Conservation (phyloP, 169 alveolate genomes). For the Plasmodium falciparum region DNA sequence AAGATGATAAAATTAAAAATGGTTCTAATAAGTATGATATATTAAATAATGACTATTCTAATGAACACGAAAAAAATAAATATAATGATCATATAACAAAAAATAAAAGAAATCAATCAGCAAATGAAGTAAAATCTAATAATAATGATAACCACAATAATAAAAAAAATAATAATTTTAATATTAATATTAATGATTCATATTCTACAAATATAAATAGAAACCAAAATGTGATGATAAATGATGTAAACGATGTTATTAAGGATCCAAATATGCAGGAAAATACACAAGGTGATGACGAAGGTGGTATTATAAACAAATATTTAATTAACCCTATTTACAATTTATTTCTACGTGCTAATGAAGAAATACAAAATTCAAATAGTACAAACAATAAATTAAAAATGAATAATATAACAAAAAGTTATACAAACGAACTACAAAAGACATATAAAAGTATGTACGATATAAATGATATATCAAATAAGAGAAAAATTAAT, state of each 20-base stretch:
- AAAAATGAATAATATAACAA: background rate
- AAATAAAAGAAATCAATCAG: background rate
- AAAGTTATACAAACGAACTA: constrained; percentile 33
- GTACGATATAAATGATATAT: constrained; percentile 51
- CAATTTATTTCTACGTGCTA: constrained; percentile 38
- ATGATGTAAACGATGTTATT: background rate
- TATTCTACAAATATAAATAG: too few relatives aligned
- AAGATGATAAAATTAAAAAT: too few relatives aligned
- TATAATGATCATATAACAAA: background rate
- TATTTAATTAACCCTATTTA: constrained; percentile 50
- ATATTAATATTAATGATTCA: too few relatives aligned
- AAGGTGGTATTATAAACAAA: constrained; percentile 39
- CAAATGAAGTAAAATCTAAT: too few relatives aligned
- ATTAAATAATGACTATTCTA: background rate
- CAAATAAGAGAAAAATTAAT: background rate
- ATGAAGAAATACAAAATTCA: constrained; percentile 20
- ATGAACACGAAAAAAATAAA: background rate
- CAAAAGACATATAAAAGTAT: constrained; percentile 51
- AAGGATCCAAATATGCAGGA: constrained; percentile 1
- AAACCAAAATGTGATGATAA: background rate
- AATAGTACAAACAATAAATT: background rate
- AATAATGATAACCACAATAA: too few relatives aligned
- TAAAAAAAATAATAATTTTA: too few relatives aligned
- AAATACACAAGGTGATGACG: background rate
- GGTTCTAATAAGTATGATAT: background rate